Percentiles rank a stretch among this genome's conserved stretches.
Evolutionary conservation across 2,329 filamentous ascomycete genomes (phyloP).

Genomic region (Zalaria sp.): DNA sequence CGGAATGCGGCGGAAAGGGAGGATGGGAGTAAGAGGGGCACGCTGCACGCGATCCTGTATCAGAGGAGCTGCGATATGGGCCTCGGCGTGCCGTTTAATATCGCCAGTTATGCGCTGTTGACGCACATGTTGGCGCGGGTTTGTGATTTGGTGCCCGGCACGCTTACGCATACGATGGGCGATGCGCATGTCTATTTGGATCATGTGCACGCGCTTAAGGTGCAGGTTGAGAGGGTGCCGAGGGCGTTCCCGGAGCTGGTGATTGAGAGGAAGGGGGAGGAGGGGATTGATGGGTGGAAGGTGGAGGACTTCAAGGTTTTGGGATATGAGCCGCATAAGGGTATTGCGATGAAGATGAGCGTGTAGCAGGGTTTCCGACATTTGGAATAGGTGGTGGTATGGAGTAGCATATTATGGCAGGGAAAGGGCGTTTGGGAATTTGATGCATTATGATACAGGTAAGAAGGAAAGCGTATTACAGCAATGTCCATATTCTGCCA

Average conservation of each 20-base stretch:
- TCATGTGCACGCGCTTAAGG: constrained; percentile 73
- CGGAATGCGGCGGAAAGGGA: constrained; percentile 11
- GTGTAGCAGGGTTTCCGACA: constrained; percentile 35
- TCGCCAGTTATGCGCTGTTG: constrained; percentile 82
- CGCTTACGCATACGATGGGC: constrained; percentile 88
- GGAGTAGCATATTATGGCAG: too few species aligned
- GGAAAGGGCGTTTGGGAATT: too few species aligned
- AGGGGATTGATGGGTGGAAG: constrained; percentile 81
- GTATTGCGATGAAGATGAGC: constrained; percentile 97
- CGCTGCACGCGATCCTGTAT: constrained; percentile 78
- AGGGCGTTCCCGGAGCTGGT: constrained; percentile 65
- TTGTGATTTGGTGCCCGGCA: constrained; percentile 71
- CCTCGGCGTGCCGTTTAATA: constrained; percentile 93
- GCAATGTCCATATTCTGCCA: too few species aligned
- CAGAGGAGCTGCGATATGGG: constrained; percentile 96
- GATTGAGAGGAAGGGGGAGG: constrained; percentile 52
- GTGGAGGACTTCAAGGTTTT: constrained; percentile 75
- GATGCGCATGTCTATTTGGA: constrained; percentile 95
- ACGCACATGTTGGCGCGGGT: constrained; percentile 92
- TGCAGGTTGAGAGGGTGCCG: constrained; percentile 69
- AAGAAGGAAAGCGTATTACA: too few species aligned
- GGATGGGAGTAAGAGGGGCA: constrained; percentile 39
- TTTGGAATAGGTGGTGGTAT: too few species aligned
- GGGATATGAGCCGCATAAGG: constrained; percentile 82
- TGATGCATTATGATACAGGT: too few species aligned